A percentile compares a stretch with the other conserved stretches of the same genome.
Conservation (phyloP, 176 grass and related monocot genomes). For the Oryza coarctata region DNA sequence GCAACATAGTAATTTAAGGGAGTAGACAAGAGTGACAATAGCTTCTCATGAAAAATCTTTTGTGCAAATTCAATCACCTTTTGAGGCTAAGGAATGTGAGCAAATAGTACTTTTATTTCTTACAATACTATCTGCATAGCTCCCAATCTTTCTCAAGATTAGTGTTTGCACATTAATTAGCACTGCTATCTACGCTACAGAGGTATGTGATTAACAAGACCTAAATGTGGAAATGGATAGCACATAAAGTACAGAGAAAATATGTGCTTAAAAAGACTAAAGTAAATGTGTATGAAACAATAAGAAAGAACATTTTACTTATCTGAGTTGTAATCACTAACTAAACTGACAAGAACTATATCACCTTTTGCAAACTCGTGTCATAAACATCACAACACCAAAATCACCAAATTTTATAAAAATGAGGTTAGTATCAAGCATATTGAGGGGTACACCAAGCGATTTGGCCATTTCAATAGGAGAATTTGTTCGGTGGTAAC, state of each 20-base stretch:
- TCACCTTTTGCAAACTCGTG: not conserved
- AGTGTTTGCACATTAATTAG: conserved; percentile 2
- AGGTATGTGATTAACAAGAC: not conserved
- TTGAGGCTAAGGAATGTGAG: not conserved
- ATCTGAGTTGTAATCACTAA: not conserved
- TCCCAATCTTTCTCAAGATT: not conserved
- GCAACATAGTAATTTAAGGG: conserved; percentile 15
- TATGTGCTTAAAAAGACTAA: not conserved
- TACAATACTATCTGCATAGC: not conserved
- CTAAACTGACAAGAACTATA: not conserved
- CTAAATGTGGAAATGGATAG: not conserved
- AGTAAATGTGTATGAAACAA: not conserved
- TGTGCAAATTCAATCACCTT: not conserved
- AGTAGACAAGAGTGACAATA: not conserved
- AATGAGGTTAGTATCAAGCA: not conserved
- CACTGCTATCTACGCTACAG: not conserved
- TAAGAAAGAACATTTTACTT: not conserved
- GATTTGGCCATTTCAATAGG: not conserved
- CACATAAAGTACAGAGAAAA: not conserved
- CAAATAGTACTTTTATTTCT: not conserved
- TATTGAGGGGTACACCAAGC: not conserved
- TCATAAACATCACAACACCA: not conserved
- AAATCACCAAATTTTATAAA: conserved; percentile 6
- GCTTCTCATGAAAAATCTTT: not conserved
- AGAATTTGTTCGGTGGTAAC: not conserved